Evolutionary conservation across 1,284 basidiomycete genomes (phyloP).

Genomic region (Mycena citricolor): DNA sequence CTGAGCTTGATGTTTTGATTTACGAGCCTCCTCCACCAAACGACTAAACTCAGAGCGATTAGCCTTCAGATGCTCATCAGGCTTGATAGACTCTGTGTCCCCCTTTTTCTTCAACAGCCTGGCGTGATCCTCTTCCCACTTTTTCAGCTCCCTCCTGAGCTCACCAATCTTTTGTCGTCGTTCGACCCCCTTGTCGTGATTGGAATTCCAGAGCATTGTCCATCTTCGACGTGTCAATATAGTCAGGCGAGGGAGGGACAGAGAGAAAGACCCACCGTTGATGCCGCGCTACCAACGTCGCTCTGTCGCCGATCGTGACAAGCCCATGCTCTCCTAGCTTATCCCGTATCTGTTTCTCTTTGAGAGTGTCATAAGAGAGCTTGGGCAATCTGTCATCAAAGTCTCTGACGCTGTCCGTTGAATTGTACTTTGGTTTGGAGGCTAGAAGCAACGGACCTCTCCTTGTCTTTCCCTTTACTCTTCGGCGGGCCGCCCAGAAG

Average conservation of each 20-base stretch:
- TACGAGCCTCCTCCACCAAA: no score
- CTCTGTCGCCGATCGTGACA: conserved; percentile 51
- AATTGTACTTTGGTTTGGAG: conserved; percentile 38
- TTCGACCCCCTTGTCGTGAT: conserved; percentile 54
- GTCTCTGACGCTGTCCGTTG: conserved; percentile 35
- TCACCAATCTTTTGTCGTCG: conserved; percentile 48
- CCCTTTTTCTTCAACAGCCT: conserved; percentile 38
- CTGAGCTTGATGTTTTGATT: no score
- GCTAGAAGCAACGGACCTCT: conserved; percentile 37
- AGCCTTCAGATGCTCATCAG: no score
- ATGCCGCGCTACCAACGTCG: conserved; percentile 55
- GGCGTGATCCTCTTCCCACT: conserved; percentile 56
- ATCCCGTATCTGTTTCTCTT: conserved; percentile 61
- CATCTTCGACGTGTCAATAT: conserved; percentile 43
- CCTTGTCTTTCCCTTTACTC: conserved; percentile 46
- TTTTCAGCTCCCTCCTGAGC: conserved; percentile 52
- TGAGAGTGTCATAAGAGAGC: conserved; percentile 62
- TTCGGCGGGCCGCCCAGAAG: conserved; percentile 39
- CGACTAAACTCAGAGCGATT: no score
- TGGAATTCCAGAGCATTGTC: conserved; percentile 69
- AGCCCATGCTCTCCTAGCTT: conserved; percentile 54
- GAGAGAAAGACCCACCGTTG: conserved; percentile 43
- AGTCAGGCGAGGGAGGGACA: conserved; percentile 1
- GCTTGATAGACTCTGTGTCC: no score
- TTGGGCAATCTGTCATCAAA: conserved; percentile 60